Percentiles rank a stretch among this genome's conserved stretches.
Evolutionary conservation across 2,329 filamentous ascomycete genomes (phyloP).

Genomic region (Microdochium trichocladiopsis): DNA sequence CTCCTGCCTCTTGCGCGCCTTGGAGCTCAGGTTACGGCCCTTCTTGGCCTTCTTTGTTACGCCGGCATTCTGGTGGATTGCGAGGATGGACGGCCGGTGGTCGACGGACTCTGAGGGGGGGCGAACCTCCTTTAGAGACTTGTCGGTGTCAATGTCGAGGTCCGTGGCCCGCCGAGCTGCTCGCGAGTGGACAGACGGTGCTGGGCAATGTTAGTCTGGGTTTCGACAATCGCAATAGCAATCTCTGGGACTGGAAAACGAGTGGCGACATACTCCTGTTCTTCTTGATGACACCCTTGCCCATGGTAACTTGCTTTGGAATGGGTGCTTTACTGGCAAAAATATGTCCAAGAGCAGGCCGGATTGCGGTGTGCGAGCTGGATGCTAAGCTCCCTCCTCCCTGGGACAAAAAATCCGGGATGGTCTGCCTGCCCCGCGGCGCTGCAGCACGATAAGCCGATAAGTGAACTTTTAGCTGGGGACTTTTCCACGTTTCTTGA

Average conservation of each 20-base stretch:
- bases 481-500: no score
- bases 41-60: constrained; percentile 60
- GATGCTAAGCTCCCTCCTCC: not conserved
- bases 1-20: constrained; percentile 48
- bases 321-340: no score
- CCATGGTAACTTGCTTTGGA: not conserved
- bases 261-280: not conserved
- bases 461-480: no score
- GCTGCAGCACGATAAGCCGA: no score
- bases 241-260: not conserved
- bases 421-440: no score
- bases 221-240: not conserved
- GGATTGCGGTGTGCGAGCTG: not conserved
- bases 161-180: constrained; percentile 67
- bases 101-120: constrained; percentile 40
- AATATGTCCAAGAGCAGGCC: not conserved
- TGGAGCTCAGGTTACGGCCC: constrained; percentile 48
- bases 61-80: constrained; percentile 59
- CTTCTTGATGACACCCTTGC: not conserved
- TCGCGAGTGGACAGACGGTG: constrained; percentile 62
- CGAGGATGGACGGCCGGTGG: constrained; percentile 59
- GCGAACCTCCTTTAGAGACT: constrained; percentile 56
- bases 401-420: not conserved
- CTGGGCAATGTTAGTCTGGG: constrained; percentile 27
- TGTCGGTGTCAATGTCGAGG: constrained; percentile 64